These are phyloP conservation scores for Hamiltosporidium magnivora DNA, from an alignment of 371 early-diverging fungal species.

Conservation along the genomic window DNA sequence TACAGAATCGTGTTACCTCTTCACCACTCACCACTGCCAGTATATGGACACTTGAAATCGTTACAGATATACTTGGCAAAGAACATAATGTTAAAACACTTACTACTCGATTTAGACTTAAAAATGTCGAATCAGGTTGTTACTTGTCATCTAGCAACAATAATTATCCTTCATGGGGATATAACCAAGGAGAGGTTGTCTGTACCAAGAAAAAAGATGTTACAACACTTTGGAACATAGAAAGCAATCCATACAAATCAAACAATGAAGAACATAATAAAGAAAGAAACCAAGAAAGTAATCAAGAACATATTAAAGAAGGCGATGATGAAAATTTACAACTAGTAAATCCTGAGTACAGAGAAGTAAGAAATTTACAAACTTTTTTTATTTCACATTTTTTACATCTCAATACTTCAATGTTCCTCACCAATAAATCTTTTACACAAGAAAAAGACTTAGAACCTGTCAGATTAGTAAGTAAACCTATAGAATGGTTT, in stretches of 20 bases:
- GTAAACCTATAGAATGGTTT: constrained; percentile 82
- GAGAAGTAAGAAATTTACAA: constrained; percentile 55
- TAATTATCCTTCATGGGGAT: constrained; percentile 89
- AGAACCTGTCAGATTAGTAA: constrained; percentile 69
- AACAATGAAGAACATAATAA: not conserved
- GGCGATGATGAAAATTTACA: constrained; percentile 2
- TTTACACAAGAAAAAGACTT: constrained; percentile 84
- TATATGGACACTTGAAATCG: constrained; percentile 32
- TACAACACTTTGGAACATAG: constrained; percentile 80
- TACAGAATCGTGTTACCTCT: constrained; percentile 56
- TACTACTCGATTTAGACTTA: constrained; percentile 71
- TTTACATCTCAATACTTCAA: constrained; percentile 78
- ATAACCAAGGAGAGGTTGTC: constrained; percentile 78
- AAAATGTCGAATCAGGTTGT: constrained; percentile 67
- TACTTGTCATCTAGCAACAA: constrained; percentile 66
- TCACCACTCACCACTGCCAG: constrained; percentile 33
- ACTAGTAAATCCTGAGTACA: constrained; percentile 16
- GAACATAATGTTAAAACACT: constrained; percentile 59
- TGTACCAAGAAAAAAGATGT: constrained; percentile 64
- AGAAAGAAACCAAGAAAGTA: not conserved
- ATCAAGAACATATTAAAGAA: not conserved
- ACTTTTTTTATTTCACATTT: constrained; percentile 71
- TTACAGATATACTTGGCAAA: constrained; percentile 32
- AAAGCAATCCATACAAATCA: constrained; percentile 59
- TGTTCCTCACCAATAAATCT: constrained; percentile 92